Conservation (phyloP, 2,329 filamentous ascomycete species). For the Proliferodiscus dingleyae region DNA sequence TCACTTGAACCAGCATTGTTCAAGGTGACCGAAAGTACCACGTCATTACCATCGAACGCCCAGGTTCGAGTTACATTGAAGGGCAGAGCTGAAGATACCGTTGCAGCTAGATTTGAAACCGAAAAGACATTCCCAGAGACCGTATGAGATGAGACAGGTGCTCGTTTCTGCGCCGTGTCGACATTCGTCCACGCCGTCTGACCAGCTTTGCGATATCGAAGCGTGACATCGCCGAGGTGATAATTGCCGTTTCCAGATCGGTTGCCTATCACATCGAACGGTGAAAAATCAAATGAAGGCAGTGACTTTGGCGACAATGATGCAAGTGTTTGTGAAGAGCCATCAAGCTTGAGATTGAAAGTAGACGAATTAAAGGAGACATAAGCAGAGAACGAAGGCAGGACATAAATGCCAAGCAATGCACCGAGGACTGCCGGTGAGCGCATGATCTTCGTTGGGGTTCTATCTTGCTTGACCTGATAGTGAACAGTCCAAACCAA, state of each 20-base stretch:
- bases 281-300: conserved; percentile 49
- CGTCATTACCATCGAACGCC: conserved; percentile 43
- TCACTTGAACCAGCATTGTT: conserved; percentile 37
- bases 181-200: conserved; percentile 40
- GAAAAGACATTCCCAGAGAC: conserved; percentile 32
- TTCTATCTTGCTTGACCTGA: too few relatives aligned
- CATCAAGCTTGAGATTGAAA: conserved; percentile 40
- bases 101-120: conserved; percentile 38
- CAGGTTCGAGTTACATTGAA: conserved; percentile 48
- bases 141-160: conserved; percentile 32
- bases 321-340: conserved; percentile 43
- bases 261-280: conserved; percentile 43
- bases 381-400: conserved; percentile 1
- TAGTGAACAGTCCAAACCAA: too few relatives aligned
- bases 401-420: background rate
- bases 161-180: conserved; percentile 41
- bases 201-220: conserved; percentile 45
- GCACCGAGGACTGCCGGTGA: background rate
- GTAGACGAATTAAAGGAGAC: conserved; percentile 19
- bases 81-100: conserved; percentile 34
- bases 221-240: conserved; percentile 54
- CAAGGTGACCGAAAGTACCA: conserved; percentile 48
- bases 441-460: background rate
- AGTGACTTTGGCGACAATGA: conserved; percentile 39
- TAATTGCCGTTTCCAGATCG: conserved; percentile 49